These are phyloP conservation scores for Phialocephala sp. DNA, from an alignment of 2,329 filamentous ascomycete genomes.

Conservation along the genomic window DNA sequence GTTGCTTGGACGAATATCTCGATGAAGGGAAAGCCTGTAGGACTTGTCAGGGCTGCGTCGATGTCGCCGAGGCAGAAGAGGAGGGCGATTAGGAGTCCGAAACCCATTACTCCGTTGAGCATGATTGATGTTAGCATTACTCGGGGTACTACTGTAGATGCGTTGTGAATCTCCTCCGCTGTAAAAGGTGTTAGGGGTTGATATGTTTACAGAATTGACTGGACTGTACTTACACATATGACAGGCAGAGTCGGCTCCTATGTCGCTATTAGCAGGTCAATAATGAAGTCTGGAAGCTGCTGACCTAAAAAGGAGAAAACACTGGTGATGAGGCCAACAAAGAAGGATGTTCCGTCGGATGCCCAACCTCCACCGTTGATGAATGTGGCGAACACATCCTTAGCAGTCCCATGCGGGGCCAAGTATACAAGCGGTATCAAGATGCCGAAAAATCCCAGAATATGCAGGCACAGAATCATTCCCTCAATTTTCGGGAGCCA, in stretches of 20 bases:
- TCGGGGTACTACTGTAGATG: constrained; percentile 55
- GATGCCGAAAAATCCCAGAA: constrained; percentile 47
- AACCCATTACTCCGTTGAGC: constrained; percentile 58
- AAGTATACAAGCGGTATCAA: constrained; percentile 45
- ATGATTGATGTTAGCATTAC: constrained; percentile 55
- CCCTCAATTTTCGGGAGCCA: constrained; percentile 57
- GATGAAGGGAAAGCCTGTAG: constrained; percentile 61
- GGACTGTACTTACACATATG: constrained; percentile 28
- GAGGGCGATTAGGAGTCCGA: constrained; percentile 61
- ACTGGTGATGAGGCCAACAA: constrained; percentile 41
- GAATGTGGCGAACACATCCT: constrained; percentile 52
- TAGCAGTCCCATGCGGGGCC: constrained; percentile 38
- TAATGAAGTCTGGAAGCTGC: no score
- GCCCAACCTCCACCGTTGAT: constrained; percentile 53
- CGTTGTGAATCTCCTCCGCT: constrained; percentile 54
- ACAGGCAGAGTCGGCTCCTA: constrained; percentile 42
- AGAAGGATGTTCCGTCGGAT: constrained; percentile 51
- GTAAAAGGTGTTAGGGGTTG: constrained; percentile 40
- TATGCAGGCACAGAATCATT: constrained; percentile 55
- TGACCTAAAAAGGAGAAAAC: constrained; percentile 46
- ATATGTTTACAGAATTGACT: background rate
- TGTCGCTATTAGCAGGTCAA: no score
- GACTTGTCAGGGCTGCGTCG: constrained; percentile 52
- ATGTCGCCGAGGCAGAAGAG: constrained; percentile 49
- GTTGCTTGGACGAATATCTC: constrained; percentile 57